Evolutionary conservation across 176 grass and related monocot genomes (phyloP).

Genomic region (Lolium multiflorum): DNA sequence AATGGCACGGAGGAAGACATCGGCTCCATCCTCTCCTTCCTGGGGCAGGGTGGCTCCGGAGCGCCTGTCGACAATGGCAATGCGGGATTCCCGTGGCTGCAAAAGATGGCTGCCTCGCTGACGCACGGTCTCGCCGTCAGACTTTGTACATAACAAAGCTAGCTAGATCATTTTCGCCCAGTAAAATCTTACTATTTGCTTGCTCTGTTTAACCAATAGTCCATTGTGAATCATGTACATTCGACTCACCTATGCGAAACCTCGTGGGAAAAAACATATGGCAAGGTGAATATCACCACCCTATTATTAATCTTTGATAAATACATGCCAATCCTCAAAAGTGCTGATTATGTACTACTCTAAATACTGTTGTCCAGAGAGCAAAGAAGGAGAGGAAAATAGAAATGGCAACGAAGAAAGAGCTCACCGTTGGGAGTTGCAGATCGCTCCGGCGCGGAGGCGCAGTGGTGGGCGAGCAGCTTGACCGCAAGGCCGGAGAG

Average conservation of each 20-base stretch:
- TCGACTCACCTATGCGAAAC: too few relatives aligned
- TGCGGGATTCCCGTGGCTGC: too few relatives aligned
- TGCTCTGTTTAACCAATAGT: neutral
- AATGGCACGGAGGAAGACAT: too few relatives aligned
- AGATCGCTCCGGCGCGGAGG: neutral
- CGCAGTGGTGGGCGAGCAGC: conserved; percentile 48
- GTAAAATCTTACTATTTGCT: neutral
- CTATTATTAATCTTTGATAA: neutral
- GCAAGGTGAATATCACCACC: neutral
- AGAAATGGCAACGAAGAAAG: neutral
- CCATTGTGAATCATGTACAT: too few relatives aligned
- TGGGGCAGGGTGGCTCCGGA: too few relatives aligned
- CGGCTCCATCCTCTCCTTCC: too few relatives aligned
- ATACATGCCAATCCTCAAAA: neutral
- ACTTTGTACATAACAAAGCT: too few relatives aligned
- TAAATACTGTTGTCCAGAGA: neutral
- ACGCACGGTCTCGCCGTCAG: too few relatives aligned
- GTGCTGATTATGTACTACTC: neutral
- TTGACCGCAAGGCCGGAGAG: conserved; percentile 58
- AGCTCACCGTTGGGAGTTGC: conserved; percentile 33
- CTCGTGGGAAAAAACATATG: too few relatives aligned
- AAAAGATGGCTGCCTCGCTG: too few relatives aligned
- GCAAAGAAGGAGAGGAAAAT: neutral
- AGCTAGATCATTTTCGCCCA: neutral
- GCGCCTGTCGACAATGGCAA: too few relatives aligned